A percentile compares a stretch with the other conserved stretches of the same genome.
Conservation (phyloP, 495 filamentous ascomycete species). For the Parathielavia appendiculata region DNA sequence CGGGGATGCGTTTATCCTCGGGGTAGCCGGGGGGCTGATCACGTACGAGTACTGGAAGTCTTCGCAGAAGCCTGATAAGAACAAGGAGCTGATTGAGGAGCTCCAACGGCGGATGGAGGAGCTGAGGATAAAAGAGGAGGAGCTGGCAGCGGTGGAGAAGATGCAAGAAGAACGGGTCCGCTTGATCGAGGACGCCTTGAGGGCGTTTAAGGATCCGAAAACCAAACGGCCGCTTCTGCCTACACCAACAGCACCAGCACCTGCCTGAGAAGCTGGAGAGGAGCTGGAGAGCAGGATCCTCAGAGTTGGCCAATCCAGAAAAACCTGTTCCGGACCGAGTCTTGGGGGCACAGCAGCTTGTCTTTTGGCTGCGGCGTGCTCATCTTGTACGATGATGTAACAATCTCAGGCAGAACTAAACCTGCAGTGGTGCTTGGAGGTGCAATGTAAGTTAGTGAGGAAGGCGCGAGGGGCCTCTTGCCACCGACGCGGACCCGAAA, state of each 20-base stretch:
- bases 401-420: neutral
- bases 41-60: slow-evolving; percentile 75
- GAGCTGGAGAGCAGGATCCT: too few relatives aligned
- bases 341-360: neutral
- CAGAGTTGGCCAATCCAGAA: too few relatives aligned
- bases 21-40: slow-evolving; percentile 72
- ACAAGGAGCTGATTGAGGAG: slow-evolving; percentile 60
- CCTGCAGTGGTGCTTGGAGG: neutral
- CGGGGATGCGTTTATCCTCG: slow-evolving; percentile 82
- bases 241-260: slow-evolving; percentile 16
- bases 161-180: slow-evolving; percentile 54
- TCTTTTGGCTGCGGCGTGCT: neutral
- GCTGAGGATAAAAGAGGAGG: slow-evolving; percentile 54
- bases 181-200: slow-evolving; percentile 62
- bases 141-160: slow-evolving; percentile 60
- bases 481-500: neutral
- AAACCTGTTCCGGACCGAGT: too few relatives aligned
- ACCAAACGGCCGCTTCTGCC: slow-evolving; percentile 44
- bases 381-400: slow-evolving; percentile 6
- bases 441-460: slow-evolving; percentile 6
- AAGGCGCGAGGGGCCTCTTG: slow-evolving; percentile 10
- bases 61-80: slow-evolving; percentile 68
- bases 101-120: slow-evolving; percentile 60
- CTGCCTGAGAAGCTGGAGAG: neutral
- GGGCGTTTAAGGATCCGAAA: slow-evolving; percentile 52